Evolutionary conservation across 202 grass and related monocot genomes (phyloP), one percentile per base, ranked within the genome.

Genomic region (Cymbopogon flexuosus): DNA sequence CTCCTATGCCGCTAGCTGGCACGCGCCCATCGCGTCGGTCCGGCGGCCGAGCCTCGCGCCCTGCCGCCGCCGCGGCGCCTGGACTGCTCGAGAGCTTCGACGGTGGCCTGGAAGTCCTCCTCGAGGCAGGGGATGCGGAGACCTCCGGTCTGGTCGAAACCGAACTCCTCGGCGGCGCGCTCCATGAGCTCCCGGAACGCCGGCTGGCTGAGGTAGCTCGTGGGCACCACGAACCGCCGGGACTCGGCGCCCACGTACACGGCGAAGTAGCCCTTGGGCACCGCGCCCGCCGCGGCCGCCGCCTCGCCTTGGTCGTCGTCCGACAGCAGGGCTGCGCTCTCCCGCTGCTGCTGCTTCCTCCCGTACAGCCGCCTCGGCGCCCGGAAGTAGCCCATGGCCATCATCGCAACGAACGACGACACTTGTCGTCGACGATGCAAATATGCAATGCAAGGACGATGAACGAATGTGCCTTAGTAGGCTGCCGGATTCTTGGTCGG

Each of bases 91-190:
- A 88, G 77, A 0, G 42, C 82, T 19, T 21, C 6, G 79, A 88
- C 30, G 77, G 56, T 76, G 84, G 81, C 51, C 56, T 84, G 34
- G 83, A 91, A 97, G 52, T 90, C 86, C 64, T 84, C 89, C 89
- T 91, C 91, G 45, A 87, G 63, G 76, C 93, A 93, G 3, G 93
- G 89, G 80, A 97, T 85, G 62, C 82, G 70, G 54, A 97, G 56
- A 0, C 91, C 89, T 15, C 79, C 87, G 13, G 70, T 65, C 76
- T 86, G 88, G 41, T 16, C 51, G 60, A 89, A 91, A 1, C 91
- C 91, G 73, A 93, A 97, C 83, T 93, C 93, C 82, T 97, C 91
- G 0, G 77, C 84, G 49, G 86, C 87, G 63, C 62, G 73, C 64
- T 93, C 93, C 93, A 97, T 86, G 62, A 93, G 78, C 9, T 29